These are phyloP conservation scores for Colletotrichum trifolii DNA, from an alignment of 2,329 filamentous ascomycete genomes.

Conservation along the genomic window DNA sequence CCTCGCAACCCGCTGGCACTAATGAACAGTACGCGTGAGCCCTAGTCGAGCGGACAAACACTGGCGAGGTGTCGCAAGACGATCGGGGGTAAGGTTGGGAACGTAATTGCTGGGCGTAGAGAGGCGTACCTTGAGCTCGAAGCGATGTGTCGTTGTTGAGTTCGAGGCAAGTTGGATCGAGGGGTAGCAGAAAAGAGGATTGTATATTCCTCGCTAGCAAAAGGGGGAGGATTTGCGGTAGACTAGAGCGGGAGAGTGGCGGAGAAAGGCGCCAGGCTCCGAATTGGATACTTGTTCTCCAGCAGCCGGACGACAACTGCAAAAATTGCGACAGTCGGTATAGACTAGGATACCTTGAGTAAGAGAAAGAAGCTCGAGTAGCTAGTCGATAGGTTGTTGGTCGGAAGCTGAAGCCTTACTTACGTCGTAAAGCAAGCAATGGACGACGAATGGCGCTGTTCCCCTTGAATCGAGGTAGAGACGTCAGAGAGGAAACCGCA, in stretches of 20 bases:
- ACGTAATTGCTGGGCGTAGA: neutral
- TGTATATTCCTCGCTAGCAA: slow-evolving; percentile 11
- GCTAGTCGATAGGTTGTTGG: no score
- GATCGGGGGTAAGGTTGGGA: slow-evolving; percentile 1
- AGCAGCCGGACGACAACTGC: no score
- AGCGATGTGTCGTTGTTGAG: no score
- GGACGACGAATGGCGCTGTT: no score
- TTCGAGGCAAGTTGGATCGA: neutral
- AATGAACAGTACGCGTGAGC: slow-evolving; percentile 24
- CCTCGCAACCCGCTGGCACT: slow-evolving; percentile 27
- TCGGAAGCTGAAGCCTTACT: neutral
- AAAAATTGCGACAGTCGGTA: slow-evolving; percentile 9
- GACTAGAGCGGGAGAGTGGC: slow-evolving; percentile 17
- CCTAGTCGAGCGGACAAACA: slow-evolving; percentile 2
- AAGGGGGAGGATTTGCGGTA: slow-evolving; percentile 17
- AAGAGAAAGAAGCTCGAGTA: neutral
- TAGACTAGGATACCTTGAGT: slow-evolving; percentile 23
- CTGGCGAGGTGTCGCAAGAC: neutral
- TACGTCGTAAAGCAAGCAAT: no score
- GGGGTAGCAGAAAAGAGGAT: neutral
- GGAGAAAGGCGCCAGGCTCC: slow-evolving; percentile 15
- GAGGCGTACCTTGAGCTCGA: slow-evolving; percentile 2
- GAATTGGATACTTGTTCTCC: neutral
- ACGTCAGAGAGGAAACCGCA: slow-evolving; percentile 6
- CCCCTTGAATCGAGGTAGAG: neutral